phyloP scores from a whole-genome alignment of 2,329 filamentous ascomycete species.

The Emergomyces africanus region DNA sequence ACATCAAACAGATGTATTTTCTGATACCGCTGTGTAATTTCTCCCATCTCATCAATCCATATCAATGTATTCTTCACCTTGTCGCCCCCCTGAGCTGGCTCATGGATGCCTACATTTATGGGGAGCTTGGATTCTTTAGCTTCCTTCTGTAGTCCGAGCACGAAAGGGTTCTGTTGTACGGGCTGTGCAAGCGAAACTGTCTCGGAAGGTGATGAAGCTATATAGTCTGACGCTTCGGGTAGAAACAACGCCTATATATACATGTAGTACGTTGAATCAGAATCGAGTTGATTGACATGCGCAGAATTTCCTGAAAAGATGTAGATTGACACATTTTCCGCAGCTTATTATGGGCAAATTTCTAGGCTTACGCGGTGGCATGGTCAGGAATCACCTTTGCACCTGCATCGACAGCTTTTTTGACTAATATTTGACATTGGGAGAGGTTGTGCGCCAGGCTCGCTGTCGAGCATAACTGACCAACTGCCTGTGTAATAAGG shows the following conservation, averaged over 20 bases:
- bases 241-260: conserved; percentile 61
- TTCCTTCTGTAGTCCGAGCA: conserved; percentile 57
- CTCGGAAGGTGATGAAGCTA: conserved; percentile 54
- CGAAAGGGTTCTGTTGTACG: conserved; percentile 55
- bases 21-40: conserved; percentile 57
- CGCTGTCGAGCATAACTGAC: conserved; percentile 77
- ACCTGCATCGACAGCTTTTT: conserved; percentile 59
- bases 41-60: conserved; percentile 51
- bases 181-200: conserved; percentile 59
- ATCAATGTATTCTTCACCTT: conserved; percentile 52
- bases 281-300: conserved; percentile 1
- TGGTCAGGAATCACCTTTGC: conserved; percentile 50
- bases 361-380: not conserved
- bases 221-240: conserved; percentile 85
- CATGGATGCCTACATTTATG: conserved; percentile 82
- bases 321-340: not conserved
- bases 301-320: not conserved
- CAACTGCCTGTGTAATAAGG: conserved; percentile 56
- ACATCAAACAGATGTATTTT: conserved; percentile 87
- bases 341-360: too few species aligned
- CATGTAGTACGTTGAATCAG: conserved; percentile 1
- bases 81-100: conserved; percentile 43
- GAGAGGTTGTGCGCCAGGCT: conserved; percentile 66
- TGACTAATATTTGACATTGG: conserved; percentile 60
- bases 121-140: conserved; percentile 52